Base-by-base conservation (phyloP, 768 basidiomycete genomes). In the Lepiota brunneoincarnata region DNA sequence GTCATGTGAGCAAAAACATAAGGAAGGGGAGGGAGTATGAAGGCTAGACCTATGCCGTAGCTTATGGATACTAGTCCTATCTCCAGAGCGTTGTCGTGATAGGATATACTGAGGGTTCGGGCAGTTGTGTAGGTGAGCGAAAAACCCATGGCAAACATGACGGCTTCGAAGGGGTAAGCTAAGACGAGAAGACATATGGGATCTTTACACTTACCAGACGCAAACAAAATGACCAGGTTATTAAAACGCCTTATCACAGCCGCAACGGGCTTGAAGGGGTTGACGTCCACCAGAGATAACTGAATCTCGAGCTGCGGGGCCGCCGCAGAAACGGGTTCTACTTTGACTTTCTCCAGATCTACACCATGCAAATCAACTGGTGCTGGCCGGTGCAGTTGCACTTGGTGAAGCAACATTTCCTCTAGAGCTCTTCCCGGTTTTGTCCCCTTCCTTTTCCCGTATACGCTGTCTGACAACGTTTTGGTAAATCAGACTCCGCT, bases 401-500 rank as follows among this genome's bases (percentile, higher is more conserved):
- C 23, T 39, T 17, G 46, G 37, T 26, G 21, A 36, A 42, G 40
- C 12, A 23, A 36, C 10, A 17, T 24, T 28, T 12, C 18, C 21
- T 3, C 18, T 31, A 11, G n/a, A 17, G 21, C 23, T 38, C 21
- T 31, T 41, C 44, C 5, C 23, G 36, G 51, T 24, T 49, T 41
- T n/a, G 63, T 51, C 41, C 51, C 57, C 36, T 52, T 52, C 37
- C 26, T 34, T 51, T 56, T 65, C 62, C 39, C 67, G 67, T 4
- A 72, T 52, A 15, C 77, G 74, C 43, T 75, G 69, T 56, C 73
- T 78, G 39, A 90, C 70, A 0, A 84, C 83, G 35, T 75, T 75
- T 64, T 90, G 89, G 66, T 94, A 96, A 2, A 83, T 81, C 20
- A 89, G 69, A 50, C 91, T 94, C 40, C 94, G 85, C 62, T 93